phyloP scores from a whole-genome alignment of 768 basidiomycete species.

The Boletellus emodensis region DNA sequence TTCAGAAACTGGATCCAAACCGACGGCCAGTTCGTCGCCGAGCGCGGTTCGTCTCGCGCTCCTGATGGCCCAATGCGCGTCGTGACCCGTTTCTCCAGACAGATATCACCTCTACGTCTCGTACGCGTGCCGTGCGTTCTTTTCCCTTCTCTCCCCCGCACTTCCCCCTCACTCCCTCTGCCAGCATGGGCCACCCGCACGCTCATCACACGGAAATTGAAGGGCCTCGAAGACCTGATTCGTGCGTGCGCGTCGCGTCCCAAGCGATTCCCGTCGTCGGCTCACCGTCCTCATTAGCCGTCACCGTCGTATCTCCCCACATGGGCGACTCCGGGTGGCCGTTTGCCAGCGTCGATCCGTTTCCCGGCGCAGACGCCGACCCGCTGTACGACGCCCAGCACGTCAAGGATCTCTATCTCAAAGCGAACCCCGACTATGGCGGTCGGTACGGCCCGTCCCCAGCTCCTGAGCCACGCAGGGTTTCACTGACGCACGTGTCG shows the following conservation, averaged over 20 bases:
- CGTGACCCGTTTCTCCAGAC: constrained; percentile 38
- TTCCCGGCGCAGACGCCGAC: constrained; percentile 73
- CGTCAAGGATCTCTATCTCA: constrained; percentile 82
- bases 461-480: too few relatives aligned
- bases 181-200: constrained; percentile 92
- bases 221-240: constrained; percentile 84
- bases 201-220: constrained; percentile 84
- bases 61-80: background rate
- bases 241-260: constrained; percentile 42
- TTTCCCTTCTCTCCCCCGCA: too few relatives aligned
- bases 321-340: constrained; percentile 88
- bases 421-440: constrained; percentile 62
- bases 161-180: background rate
- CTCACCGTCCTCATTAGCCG: constrained; percentile 40
- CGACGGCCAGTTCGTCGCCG: constrained; percentile 64
- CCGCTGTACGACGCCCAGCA: constrained; percentile 65
- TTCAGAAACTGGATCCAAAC: constrained; percentile 58
- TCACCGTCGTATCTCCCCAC: constrained; percentile 79
- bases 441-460: constrained; percentile 50
- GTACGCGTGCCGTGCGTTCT: constrained; percentile 70
- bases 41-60: constrained; percentile 53
- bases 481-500: too few relatives aligned
- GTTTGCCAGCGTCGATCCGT: constrained; percentile 65
- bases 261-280: background rate
- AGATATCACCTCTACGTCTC: constrained; percentile 93